Evolutionary conservation across 2,329 filamentous ascomycete species (phyloP).

Genomic region (Pseudogymnoascus sp.): DNA sequence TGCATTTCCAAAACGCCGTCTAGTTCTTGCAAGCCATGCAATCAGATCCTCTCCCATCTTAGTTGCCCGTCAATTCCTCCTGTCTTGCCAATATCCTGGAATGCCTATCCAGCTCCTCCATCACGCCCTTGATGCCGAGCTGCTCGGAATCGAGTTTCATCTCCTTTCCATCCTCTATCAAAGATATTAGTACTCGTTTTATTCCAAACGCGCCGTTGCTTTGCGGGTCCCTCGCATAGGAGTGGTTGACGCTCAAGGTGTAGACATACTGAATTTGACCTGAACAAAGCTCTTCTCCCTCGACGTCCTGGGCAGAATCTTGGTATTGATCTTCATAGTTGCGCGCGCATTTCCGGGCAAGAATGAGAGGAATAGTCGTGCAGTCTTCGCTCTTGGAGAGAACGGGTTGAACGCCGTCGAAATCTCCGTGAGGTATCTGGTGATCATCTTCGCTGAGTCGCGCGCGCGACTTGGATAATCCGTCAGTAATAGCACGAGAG

Average conservation of each 20-base stretch:
- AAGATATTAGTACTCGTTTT: conserved; percentile 21
- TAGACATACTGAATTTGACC: conserved; percentile 74
- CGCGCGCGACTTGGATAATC: conserved; percentile 4
- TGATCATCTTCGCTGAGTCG: conserved; percentile 59
- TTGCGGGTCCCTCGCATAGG: neutral
- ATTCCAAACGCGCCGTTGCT: neutral
- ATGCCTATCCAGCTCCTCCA: conserved; percentile 86
- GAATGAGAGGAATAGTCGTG: conserved; percentile 78
- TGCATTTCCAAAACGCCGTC: conserved; percentile 12
- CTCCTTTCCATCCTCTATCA: conserved; percentile 82
- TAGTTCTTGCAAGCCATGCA: conserved; percentile 8
- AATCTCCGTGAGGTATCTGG: conserved; percentile 79
- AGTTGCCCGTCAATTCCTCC: conserved; percentile 61
- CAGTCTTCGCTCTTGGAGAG: conserved; percentile 69
- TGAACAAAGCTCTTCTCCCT: conserved; percentile 62
- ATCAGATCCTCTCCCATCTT: neutral
- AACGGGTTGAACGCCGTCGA: conserved; percentile 90
- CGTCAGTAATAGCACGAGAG: neutral
- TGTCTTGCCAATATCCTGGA: conserved; percentile 75
- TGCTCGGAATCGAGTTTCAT: conserved; percentile 75
- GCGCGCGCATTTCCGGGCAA: conserved; percentile 74
- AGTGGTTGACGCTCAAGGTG: neutral
- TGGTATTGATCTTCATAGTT: conserved; percentile 72
- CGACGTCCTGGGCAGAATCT: conserved; percentile 64
- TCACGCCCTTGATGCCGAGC: conserved; percentile 76